Conservation (phyloP, 106 monocot genomes). For the Allium sativum region DNA sequence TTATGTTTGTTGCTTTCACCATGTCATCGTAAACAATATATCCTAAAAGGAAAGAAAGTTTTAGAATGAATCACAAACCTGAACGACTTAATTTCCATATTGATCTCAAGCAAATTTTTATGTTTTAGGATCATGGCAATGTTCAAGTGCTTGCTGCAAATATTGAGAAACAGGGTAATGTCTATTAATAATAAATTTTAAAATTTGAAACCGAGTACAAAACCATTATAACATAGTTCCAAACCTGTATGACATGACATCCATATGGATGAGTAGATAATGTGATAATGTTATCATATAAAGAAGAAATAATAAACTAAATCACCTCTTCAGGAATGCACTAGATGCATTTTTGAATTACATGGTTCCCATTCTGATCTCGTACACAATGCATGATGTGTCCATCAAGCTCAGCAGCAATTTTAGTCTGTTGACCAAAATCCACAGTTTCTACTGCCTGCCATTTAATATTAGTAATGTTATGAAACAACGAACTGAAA, state of each 20-base stretch:
- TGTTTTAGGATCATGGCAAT: too few relatives aligned
- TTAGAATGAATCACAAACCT: too few relatives aligned
- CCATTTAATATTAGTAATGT: too few relatives aligned
- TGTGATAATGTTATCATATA: constrained; percentile 21
- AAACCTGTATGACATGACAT: constrained; percentile 27
- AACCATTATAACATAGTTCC: neutral
- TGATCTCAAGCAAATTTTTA: too few relatives aligned
- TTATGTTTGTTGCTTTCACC: too few relatives aligned
- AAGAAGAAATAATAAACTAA: constrained; percentile 19
- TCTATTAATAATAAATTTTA: too few relatives aligned
- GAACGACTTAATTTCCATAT: too few relatives aligned
- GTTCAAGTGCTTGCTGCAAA: neutral
- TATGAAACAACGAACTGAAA: too few relatives aligned
- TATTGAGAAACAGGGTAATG: neutral
- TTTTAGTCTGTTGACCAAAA: constrained; percentile 16
- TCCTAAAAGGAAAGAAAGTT: too few relatives aligned
- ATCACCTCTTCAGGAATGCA: constrained; percentile 18
- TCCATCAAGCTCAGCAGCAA: constrained; percentile 22
- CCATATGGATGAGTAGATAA: constrained; percentile 31
- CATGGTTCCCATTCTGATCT: constrained; percentile 29
- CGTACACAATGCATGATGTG: constrained; percentile 20
- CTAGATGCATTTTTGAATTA: constrained; percentile 23
- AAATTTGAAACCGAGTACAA: too few relatives aligned
- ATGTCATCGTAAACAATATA: too few relatives aligned
- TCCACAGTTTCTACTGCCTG: constrained; percentile 11